Percentiles rank a stretch among this genome's conserved stretches.
Evolutionary conservation across 169 alveolate species (phyloP).

Genomic region (Perkinsus marinus): DNA sequence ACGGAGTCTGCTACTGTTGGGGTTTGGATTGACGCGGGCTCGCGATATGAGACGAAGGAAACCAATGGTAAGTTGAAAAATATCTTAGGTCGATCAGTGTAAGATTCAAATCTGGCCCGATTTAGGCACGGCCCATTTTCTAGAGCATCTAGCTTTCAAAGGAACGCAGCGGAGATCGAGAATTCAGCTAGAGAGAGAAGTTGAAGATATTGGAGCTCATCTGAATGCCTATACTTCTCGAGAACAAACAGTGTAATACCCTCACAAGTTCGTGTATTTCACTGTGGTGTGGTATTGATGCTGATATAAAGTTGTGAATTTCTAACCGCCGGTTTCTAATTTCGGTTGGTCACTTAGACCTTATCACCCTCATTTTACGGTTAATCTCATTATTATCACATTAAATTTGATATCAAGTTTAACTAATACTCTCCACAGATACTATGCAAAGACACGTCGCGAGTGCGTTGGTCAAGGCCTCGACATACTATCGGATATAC

Average conservation of each 20-base stretch:
- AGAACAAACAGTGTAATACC: conserved; percentile 80
- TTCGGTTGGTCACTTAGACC: too few species aligned
- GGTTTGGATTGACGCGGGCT: conserved; percentile 87
- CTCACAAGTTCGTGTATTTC: too few species aligned
- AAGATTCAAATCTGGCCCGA: too few species aligned
- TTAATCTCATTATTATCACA: background rate
- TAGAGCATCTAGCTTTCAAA: conserved; percentile 90
- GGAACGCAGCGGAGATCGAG: conserved; percentile 83
- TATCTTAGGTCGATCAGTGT: too few species aligned
- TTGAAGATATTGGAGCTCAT: conserved; percentile 88
- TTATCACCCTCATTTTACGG: background rate
- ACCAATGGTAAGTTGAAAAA: conserved; percentile 61
- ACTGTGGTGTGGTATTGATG: too few species aligned
- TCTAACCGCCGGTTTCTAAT: too few species aligned
- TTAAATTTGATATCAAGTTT: background rate
- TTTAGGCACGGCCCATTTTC: conserved; percentile 76
- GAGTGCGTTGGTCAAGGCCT: conserved; percentile 33
- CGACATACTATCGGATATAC: conserved; percentile 79
- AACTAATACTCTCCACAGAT: background rate
- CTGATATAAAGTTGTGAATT: too few species aligned
- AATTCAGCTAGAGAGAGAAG: conserved; percentile 76
- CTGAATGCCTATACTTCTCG: conserved; percentile 93
- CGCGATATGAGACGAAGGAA: conserved; percentile 72
- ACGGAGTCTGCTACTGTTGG: conserved; percentile 73
- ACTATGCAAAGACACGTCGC: conserved; percentile 18